Evolutionary conservation across 257 asterid species (phyloP).

Genomic region (Solanum piurae): DNA sequence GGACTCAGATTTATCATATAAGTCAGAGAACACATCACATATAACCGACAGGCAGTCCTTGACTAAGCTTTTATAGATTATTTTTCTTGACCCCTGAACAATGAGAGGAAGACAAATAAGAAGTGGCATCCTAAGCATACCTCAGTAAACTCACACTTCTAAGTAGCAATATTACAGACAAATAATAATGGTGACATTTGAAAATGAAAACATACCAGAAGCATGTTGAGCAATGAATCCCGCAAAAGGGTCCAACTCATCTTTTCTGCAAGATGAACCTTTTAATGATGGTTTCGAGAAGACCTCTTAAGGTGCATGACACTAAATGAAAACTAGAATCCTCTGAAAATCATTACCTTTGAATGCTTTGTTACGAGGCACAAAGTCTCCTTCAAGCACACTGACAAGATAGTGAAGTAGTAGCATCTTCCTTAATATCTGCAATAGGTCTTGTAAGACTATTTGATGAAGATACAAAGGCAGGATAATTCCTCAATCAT

Average conservation of each 20-base stretch:
- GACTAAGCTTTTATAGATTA: slow-evolving; percentile 46
- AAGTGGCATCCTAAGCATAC: background rate
- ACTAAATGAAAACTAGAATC: background rate
- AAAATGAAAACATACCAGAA: slow-evolving; percentile 44
- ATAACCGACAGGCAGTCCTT: slow-evolving; percentile 48
- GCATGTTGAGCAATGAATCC: slow-evolving; percentile 61
- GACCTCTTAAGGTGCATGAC: background rate
- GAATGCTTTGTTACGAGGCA: slow-evolving; percentile 47
- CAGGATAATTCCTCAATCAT: background rate
- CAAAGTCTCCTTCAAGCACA: slow-evolving; percentile 65
- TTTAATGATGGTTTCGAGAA: background rate
- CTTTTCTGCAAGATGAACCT: slow-evolving; percentile 42
- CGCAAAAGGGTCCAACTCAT: slow-evolving; percentile 57
- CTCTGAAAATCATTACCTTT: slow-evolving; percentile 29
- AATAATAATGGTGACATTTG: background rate
- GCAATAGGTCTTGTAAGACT: slow-evolving; percentile 16
- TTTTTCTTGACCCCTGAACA: slow-evolving; percentile 82
- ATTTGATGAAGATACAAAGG: background rate
- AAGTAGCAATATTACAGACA: background rate
- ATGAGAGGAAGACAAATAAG: slow-evolving; percentile 4
- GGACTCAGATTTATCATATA: slow-evolving; percentile 2
- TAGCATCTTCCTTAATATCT: slow-evolving; percentile 63
- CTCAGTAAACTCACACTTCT: background rate
- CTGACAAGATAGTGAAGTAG: slow-evolving; percentile 72
- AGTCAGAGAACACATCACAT: slow-evolving; percentile 22